These are phyloP conservation scores for Hypericum perforatum DNA, from an alignment of 345 rosid species.

Conservation along the genomic window DNA sequence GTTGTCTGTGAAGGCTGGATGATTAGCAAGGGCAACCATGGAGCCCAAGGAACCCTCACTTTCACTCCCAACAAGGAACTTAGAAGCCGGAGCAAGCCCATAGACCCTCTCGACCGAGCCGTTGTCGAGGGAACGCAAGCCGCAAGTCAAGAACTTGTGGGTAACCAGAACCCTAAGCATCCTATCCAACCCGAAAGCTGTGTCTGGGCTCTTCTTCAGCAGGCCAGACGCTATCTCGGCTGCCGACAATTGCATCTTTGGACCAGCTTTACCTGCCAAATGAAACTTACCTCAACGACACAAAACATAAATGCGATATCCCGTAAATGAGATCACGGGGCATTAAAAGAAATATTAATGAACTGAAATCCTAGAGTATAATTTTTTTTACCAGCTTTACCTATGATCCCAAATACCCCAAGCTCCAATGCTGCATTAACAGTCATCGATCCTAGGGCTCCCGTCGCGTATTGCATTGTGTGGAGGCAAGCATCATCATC, in stretches of 20 bases:
- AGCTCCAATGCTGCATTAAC: too few species aligned
- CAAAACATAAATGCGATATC: too few species aligned
- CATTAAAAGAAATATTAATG: too few species aligned
- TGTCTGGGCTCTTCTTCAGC: slow-evolving; percentile 63
- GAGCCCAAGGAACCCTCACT: slow-evolving; percentile 65
- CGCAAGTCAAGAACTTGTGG: slow-evolving; percentile 52
- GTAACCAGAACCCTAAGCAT: slow-evolving; percentile 61
- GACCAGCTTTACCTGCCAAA: slow-evolving; percentile 2
- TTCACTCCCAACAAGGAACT: slow-evolving; percentile 62
- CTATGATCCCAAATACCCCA: too few species aligned
- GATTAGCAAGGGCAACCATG: slow-evolving; percentile 77
- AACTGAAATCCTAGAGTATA: too few species aligned
- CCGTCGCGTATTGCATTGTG: too few species aligned
- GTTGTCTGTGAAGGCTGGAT: slow-evolving; percentile 84
- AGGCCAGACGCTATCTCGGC: slow-evolving; percentile 55
- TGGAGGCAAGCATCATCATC: too few species aligned
- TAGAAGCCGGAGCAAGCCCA: slow-evolving; percentile 66
- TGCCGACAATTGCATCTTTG: slow-evolving; percentile 44
- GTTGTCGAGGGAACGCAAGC: slow-evolving; percentile 26
- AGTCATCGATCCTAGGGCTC: too few species aligned
- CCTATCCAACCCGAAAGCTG: slow-evolving; percentile 68
- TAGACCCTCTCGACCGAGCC: slow-evolving; percentile 51
- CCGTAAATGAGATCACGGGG: too few species aligned
- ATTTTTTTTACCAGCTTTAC: too few species aligned
- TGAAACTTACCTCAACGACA: too few species aligned